phyloP scores from a whole-genome alignment of 768 basidiomycete genomes.

The Hypsizygus marmoreus region DNA sequence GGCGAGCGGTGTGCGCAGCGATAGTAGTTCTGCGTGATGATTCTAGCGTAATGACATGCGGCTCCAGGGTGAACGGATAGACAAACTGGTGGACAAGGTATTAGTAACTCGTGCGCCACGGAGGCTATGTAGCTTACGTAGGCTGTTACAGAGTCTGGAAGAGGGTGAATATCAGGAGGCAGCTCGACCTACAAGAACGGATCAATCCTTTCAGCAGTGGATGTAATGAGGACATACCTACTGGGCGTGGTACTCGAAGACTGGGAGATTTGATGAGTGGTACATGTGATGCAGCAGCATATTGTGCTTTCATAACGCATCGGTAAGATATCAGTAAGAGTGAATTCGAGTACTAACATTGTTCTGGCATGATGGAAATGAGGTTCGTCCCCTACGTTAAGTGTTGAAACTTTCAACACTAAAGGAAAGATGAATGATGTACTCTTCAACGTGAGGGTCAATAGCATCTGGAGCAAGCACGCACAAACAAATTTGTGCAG shows the following conservation, averaged over 20 bases:
- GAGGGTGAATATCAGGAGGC: conserved; percentile 90
- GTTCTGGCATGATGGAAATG: conserved; percentile 24
- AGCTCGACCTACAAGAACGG: conserved; percentile 63
- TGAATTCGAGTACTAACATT: conserved; percentile 17
- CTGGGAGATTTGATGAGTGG: conserved; percentile 94
- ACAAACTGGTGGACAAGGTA: conserved; percentile 67
- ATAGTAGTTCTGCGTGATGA: conserved; percentile 70
- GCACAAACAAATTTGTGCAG: too few species aligned
- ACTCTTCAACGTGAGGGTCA: too few species aligned
- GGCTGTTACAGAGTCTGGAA: conserved; percentile 86
- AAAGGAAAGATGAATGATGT: too few species aligned
- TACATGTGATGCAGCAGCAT: conserved; percentile 71
- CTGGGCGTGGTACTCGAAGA: conserved; percentile 81
- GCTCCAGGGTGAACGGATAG: conserved; percentile 93
- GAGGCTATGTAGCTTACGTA: conserved; percentile 56
- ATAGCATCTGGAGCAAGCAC: too few species aligned
- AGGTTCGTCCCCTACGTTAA: too few species aligned
- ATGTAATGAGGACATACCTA: conserved; percentile 31
- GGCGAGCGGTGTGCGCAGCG: conserved; percentile 62
- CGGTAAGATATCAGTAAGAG: not conserved
- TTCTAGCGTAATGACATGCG: conserved; percentile 77
- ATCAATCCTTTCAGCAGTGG: not conserved
- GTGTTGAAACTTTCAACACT: too few species aligned
- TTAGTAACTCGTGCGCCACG: conserved; percentile 3
- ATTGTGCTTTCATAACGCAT: conserved; percentile 55